Evolutionary conservation across 83 land plant species (phyloP), one percentile per base, ranked within the genome.

Genomic region (Larix sibirica): DNA sequence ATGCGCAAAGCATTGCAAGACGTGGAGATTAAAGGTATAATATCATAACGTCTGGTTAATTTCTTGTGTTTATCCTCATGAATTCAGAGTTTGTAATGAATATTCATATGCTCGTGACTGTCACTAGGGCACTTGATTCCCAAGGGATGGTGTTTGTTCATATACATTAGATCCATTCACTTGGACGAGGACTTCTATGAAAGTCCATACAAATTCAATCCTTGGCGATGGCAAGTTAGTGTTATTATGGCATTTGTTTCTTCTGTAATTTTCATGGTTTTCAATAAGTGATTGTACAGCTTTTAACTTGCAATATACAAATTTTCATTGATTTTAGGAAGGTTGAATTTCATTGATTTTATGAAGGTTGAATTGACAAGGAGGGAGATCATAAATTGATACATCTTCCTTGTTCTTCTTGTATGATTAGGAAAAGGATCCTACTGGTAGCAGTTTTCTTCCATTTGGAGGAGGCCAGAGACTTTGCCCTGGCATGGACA

Each of bases 381-480:
- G 24, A 65, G 4, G 28, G 28, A 21, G 68, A 21, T 65, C 28
- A 65, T 65, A 10, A 7, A 65, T 21, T 21, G 28, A 21, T 21
- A 65, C 13, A 21, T 65, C n/a, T 13, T 54, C 18, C 28, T 60
- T 31, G 9, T 56, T 73, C 4, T 26, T 78, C 5, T 78, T 24
- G 18, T 0, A 60, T 75, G 17, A 16, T 80, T 81, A 90, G 92
- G 92, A 82, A 36, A 88, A 78, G 77, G 86, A 88, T 71, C 81
- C 80, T 40, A 61, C 87, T 56, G 84, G 76, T 5, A 63, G 85
- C 36, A 85, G 59, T 82, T 91, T 91, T 82, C 89, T 89, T 50
- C 93, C 93, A 14, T 91, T 91, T 82, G 93, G 93, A 69, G 94
- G 94, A 33, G 94, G 94, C 59, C 90, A 89, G 61, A 87, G 94